These are phyloP conservation scores for Chaetomium tenue DNA, from an alignment of 495 filamentous ascomycete species.

Conservation along the genomic window DNA sequence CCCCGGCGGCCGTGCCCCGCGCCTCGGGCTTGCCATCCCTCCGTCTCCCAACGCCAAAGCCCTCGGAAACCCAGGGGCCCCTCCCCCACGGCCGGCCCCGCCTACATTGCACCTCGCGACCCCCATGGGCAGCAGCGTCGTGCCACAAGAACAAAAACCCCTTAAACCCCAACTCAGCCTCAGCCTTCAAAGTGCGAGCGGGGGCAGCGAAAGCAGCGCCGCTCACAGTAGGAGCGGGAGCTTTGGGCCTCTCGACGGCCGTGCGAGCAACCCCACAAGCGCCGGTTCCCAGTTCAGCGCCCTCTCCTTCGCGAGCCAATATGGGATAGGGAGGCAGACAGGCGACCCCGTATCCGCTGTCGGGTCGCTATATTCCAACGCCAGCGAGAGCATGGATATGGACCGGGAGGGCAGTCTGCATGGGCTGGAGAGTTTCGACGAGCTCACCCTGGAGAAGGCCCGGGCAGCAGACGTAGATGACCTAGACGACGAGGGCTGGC, in stretches of 20 bases:
- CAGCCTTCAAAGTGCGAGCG: slow-evolving; percentile 62
- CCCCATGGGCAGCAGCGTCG: slow-evolving; percentile 71
- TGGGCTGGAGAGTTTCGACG: slow-evolving; percentile 67
- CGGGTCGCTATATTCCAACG: slow-evolving; percentile 76
- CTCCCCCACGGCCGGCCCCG: slow-evolving; percentile 55
- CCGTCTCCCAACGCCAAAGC: slow-evolving; percentile 77
- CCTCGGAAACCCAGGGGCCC: slow-evolving; percentile 45
- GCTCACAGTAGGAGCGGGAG: slow-evolving; percentile 72
- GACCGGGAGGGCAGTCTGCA: slow-evolving; percentile 71
- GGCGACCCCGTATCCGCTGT: slow-evolving; percentile 88
- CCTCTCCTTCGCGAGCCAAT: slow-evolving; percentile 69
- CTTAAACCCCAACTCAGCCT: slow-evolving; percentile 33
- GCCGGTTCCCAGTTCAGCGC: slow-evolving; percentile 79
- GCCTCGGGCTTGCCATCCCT: slow-evolving; percentile 84
- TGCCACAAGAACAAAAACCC: slow-evolving; percentile 57
- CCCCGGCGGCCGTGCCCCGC: slow-evolving; percentile 63
- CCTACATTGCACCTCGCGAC: slow-evolving; percentile 79
- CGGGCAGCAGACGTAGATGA: slow-evolving; percentile 85
- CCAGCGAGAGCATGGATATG: slow-evolving; percentile 62
- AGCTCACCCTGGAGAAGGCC: slow-evolving; percentile 74
- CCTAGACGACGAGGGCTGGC: slow-evolving; percentile 91
- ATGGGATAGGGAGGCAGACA: slow-evolving; percentile 57
- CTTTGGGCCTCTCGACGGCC: slow-evolving; percentile 69
- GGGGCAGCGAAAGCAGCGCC: slow-evolving; percentile 64
- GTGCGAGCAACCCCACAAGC: slow-evolving; percentile 71